phyloP scores from a whole-genome alignment of 2,329 filamentous ascomycete genomes.

The Pseudocercospora eumusae region DNA sequence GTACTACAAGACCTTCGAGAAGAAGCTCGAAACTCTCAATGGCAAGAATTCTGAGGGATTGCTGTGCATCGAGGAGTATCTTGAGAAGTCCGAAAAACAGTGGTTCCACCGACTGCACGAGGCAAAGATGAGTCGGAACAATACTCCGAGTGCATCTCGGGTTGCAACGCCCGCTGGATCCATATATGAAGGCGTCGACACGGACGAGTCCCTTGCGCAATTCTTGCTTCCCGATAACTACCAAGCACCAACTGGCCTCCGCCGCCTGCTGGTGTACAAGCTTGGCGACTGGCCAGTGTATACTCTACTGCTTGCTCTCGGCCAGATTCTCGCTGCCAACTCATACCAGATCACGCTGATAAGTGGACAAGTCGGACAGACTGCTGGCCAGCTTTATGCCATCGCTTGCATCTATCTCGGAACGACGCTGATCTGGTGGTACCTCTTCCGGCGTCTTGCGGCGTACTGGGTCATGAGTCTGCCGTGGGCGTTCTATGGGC shows the following conservation, averaged over 20 bases:
- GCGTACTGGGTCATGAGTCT: conserved; percentile 60
- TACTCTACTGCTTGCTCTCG: conserved; percentile 61
- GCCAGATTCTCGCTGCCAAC: conserved; percentile 65
- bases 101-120: conserved; percentile 64
- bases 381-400: conserved; percentile 60
- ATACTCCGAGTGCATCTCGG: conserved; percentile 35
- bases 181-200: conserved; percentile 46
- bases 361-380: conserved; percentile 62
- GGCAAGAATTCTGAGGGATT: conserved; percentile 60
- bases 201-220: conserved; percentile 50
- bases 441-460: conserved; percentile 60
- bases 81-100: conserved; percentile 66
- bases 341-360: conserved; percentile 70
- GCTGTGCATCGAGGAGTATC: conserved; percentile 65
- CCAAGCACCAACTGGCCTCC: conserved; percentile 57
- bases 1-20: conserved; percentile 61
- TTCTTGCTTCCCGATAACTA: conserved; percentile 60
- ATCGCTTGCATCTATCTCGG: conserved; percentile 62
- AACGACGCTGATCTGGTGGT: conserved; percentile 64
- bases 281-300: conserved; percentile 67
- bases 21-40: conserved; percentile 57
- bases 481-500: conserved; percentile 64
- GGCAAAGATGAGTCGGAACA: conserved; percentile 58
- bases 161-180: conserved; percentile 43
- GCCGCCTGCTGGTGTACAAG: conserved; percentile 57